Evolutionary conservation across 768 basidiomycete genomes (phyloP), one percentile per base, ranked within the genome.

Genomic region (Chalciporus piperatus): DNA sequence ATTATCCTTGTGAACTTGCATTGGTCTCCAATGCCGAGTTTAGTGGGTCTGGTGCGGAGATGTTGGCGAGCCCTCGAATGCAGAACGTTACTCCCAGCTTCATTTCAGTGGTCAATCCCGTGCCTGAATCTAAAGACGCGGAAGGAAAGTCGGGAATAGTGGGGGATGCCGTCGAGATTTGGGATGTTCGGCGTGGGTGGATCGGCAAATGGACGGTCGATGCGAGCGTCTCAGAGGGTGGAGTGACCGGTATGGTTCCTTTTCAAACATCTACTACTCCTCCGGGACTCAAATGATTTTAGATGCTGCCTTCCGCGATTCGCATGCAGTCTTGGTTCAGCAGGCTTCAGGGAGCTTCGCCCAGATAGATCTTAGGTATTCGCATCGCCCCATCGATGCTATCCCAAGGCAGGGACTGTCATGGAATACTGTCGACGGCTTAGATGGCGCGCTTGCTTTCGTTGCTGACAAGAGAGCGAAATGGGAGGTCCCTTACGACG

Each of bases 171-270:
- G 75, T 91, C 27, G 90, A 92, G 59, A 84, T 93, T 20, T 94
- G 92, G 92, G 91, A 94, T 64, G 87, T 89, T 2, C 75, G 91
- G 48, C 74, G 92, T 42, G 79, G 81, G 0, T 89, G 86, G 80
- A 76, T 92, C 44, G 85, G 87, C 6, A 94, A 93, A 69, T 93
- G 91, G 87, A 77, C 80, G 3, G 78, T 92, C 11, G 77, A 74
- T 19, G 81, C 83, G 13, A 82, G 81, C 12, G 74, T 79, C 5
- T 73, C 72, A 1, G 90, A 92, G 52, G 87, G 89, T 6, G 84
- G 84, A 20, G 82, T 87, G 3, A 85, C 85, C 12, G 91, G 91
- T 91, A 56, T 23, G 77, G 30, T 11, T 32, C 61, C 28, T 54
- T 35, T 37, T n/a, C 3, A 37, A n/a, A 6, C 32, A 32, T 32